Conservation (phyloP, 805 yeast genomes). For the Saccharomycopsis capsularis region DNA sequence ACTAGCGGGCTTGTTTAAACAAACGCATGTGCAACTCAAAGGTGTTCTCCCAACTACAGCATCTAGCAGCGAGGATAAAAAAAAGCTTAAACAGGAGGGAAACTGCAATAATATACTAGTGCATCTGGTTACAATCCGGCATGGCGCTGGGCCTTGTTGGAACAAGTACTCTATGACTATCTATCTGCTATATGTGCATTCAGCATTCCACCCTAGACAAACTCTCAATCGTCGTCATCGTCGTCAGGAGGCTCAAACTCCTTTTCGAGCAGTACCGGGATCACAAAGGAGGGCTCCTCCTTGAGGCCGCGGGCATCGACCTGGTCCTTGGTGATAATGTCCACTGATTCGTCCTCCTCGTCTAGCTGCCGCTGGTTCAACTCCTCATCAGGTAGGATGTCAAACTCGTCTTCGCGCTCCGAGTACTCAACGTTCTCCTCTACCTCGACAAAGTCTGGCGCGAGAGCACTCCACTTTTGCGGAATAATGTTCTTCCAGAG, state of each 20-base stretch:
- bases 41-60: too few relatives aligned
- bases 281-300: conserved; percentile 47
- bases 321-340: conserved; percentile 56
- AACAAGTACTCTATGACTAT: too few relatives aligned
- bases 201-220: too few relatives aligned
- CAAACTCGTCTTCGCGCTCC: conserved; percentile 90
- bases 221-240: conserved; percentile 33
- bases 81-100: too few relatives aligned
- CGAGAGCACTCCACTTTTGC: conserved; percentile 93
- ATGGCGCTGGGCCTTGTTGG: too few relatives aligned
- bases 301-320: conserved; percentile 71
- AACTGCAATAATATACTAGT: too few relatives aligned
- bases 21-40: too few relatives aligned
- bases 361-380: conserved; percentile 53
- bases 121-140: not conserved
- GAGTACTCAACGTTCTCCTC: conserved; percentile 86
- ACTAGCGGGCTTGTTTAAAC: too few relatives aligned
- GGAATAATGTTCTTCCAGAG: conserved; percentile 78
- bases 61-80: too few relatives aligned
- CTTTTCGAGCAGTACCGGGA: conserved; percentile 35
- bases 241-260: conserved; percentile 24
- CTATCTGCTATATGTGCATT: too few relatives aligned
- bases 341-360: conserved; percentile 61
- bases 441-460: conserved; percentile 92
- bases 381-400: conserved; percentile 62